Percentiles rank a stretch among this genome's conserved stretches.
Evolutionary conservation across 345 rosid genomes (phyloP).

Genomic region (Lumnitzera littorea): DNA sequence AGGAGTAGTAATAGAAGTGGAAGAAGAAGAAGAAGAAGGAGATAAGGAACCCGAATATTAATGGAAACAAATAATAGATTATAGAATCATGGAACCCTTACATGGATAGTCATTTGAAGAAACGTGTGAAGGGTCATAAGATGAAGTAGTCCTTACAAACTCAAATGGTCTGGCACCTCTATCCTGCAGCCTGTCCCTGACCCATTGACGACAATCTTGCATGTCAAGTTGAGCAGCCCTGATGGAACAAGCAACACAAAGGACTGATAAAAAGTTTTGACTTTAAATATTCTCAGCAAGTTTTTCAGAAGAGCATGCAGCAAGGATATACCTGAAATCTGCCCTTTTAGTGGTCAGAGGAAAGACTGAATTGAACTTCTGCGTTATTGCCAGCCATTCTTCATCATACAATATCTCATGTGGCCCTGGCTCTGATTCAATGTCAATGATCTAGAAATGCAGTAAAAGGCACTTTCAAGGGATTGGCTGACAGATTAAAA

Average conservation of each 20-base stretch:
- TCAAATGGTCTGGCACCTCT: conserved; percentile 69
- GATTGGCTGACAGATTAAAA: conserved; percentile 5
- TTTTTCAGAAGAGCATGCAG: not conserved
- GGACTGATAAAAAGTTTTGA: not conserved
- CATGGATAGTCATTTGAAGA: conserved; percentile 25
- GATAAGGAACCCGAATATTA: not conserved
- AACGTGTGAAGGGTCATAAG: conserved; percentile 41
- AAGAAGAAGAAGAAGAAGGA: too few relatives aligned
- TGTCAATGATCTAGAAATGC: conserved; percentile 50
- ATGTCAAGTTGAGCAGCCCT: conserved; percentile 43
- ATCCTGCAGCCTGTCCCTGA: conserved; percentile 51
- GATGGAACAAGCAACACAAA: conserved; percentile 2
- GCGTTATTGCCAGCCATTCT: conserved; percentile 80
- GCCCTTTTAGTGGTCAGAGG: conserved; percentile 47
- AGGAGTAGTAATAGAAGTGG: too few relatives aligned
- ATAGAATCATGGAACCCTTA: conserved; percentile 11
- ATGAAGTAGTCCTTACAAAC: conserved; percentile 57
- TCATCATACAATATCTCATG: conserved; percentile 70
- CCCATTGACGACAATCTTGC: conserved; percentile 59
- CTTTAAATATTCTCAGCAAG: not conserved
- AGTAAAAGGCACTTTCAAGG: conserved; percentile 3
- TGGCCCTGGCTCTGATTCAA: conserved; percentile 78
- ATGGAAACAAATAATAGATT: too few relatives aligned
- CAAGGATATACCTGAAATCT: conserved; percentile 46
- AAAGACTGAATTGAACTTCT: conserved; percentile 52